Conservation (phyloP, 2,329 filamentous ascomycete species). For the Sarocladium brachiariae region DNA sequence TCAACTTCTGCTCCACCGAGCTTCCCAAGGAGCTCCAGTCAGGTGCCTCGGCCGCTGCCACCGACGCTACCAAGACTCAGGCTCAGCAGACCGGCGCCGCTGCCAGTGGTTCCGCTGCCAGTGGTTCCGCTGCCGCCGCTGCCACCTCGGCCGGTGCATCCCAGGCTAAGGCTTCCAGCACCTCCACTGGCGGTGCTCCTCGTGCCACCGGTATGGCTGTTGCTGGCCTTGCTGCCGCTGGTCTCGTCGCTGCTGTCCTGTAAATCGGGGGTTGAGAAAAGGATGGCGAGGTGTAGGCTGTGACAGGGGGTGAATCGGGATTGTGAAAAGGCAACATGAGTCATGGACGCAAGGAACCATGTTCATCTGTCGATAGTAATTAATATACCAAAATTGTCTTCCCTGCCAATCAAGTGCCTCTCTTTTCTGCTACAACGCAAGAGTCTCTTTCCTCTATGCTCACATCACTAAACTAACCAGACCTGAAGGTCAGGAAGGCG, state of each 20-base stretch:
- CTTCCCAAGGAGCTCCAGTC: background rate
- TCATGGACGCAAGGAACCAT: too few relatives aligned
- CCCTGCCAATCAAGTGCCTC: too few relatives aligned
- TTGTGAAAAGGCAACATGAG: too few relatives aligned
- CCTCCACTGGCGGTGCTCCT: constrained; percentile 18
- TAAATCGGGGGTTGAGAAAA: too few relatives aligned
- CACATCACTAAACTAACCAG: too few relatives aligned
- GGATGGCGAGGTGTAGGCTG: too few relatives aligned
- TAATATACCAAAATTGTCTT: too few relatives aligned
- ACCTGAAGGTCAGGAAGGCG: too few relatives aligned
- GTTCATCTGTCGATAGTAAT: too few relatives aligned
- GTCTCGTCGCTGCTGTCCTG: constrained; percentile 22
- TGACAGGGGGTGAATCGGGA: too few relatives aligned
- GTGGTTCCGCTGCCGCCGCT: constrained; percentile 7
- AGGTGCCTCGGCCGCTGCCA: background rate
- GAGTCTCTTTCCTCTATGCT: too few relatives aligned
- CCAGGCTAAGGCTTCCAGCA: constrained; percentile 4
- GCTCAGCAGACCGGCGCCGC: background rate
- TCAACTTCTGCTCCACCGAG: constrained; percentile 19
- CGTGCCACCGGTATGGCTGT: constrained; percentile 22
- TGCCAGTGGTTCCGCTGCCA: background rate
- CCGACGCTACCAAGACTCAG: background rate
- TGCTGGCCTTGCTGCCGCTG: constrained; percentile 24
- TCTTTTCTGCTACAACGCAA: too few relatives aligned
- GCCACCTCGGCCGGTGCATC: constrained; percentile 8